Base-by-base conservation (phyloP, 805 yeast species). In the Pichia eremophila region DNA sequence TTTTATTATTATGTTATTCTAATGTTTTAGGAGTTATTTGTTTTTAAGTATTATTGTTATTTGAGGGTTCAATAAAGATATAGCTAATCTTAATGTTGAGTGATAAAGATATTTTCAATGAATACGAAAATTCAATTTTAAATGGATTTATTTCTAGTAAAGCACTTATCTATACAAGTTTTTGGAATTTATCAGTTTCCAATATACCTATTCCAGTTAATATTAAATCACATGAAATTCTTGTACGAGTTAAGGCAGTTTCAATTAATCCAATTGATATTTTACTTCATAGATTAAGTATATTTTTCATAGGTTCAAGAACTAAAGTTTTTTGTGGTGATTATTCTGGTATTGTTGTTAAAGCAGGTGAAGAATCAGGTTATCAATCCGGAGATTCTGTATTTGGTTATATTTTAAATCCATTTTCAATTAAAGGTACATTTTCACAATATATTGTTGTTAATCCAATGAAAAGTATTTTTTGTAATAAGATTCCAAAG, bases 361-460 rank as follows among this genome's bases (percentile, higher is more conserved):
- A 53, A 39, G 51, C 55, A 27, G 61, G 62, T 15, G 25, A 52
- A 2, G 27, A 48, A 12, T 39, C 48, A 5, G 49, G 19, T n/a
- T 53, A 37, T 28, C 34, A 47, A 22, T 48, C 41, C n/a, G 60
- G 59, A 10, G 62, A 57, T 43, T 32, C 42, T n/a, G 46, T 58
- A 8, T 51, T 35, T 28, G 59, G 60, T 19, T 14, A 32, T 11
- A 11, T 35, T 17, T 12, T 43, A 1, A 8, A 41, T n/a, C 51
- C 54, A 17, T 32, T 47, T 8, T 15, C 41, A 25, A 27, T 8
- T 2, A 39, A 39, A 10, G 83, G 81, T 29, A 51, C 82, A 2
- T 54, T 72, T 17, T 50, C 69, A 4, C 75, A 77, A 53, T 79
- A 77, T 54, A 51, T 70, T 17, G 39, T 74, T 28, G 22, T 48